Percentiles rank a stretch among this genome's conserved stretches.
Evolutionary conservation across 257 asterid genomes (phyloP).

Genomic region (Cordia subcordata): DNA sequence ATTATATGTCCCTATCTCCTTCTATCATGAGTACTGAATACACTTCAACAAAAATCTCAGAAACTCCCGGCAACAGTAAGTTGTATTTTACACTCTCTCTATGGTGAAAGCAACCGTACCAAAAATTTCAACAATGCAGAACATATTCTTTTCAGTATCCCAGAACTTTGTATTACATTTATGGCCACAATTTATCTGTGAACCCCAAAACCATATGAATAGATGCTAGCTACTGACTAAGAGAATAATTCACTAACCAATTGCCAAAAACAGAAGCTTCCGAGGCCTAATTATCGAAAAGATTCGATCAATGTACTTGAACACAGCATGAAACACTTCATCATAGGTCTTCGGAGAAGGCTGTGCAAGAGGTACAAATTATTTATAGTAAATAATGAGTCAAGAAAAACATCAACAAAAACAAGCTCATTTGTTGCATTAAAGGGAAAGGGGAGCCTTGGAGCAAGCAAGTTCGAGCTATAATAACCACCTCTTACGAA

Average conservation of each 20-base stretch:
- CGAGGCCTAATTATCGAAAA: slow-evolving; percentile 49
- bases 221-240: background rate
- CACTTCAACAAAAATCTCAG: no score
- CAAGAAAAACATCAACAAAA: background rate
- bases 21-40: no score
- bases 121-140: no score
- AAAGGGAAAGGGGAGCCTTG: no score
- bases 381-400: background rate
- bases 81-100: no score
- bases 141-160: no score
- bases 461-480: no score
- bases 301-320: slow-evolving; percentile 52
- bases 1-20: no score
- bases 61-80: no score
- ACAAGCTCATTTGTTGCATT: background rate
- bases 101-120: no score
- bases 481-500: no score
- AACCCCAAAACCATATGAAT: background rate
- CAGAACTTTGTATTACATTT: no score
- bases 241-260: slow-evolving; percentile 38
- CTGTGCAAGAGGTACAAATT: slow-evolving; percentile 19
- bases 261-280: slow-evolving; percentile 59
- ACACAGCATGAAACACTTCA: slow-evolving; percentile 45
- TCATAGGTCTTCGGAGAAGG: slow-evolving; percentile 41
- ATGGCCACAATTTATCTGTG: background rate